A percentile compares a stretch with the other conserved stretches of the same genome.
These are phyloP conservation scores for Sclerotinia subarctica DNA, from an alignment of 2,329 filamentous ascomycete genomes.

Conservation along the genomic window DNA sequence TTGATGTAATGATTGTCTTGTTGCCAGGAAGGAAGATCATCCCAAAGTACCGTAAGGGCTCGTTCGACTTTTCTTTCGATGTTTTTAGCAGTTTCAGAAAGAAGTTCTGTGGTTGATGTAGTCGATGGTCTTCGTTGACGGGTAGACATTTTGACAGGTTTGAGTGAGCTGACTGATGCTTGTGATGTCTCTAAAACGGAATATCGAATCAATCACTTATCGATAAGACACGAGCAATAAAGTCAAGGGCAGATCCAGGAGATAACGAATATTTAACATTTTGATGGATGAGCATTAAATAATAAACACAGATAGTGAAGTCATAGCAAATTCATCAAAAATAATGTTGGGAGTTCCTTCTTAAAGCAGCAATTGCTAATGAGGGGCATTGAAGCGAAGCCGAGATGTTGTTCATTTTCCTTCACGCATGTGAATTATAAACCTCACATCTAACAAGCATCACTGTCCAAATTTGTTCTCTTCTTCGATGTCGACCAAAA, in stretches of 20 bases:
- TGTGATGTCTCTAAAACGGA: neutral
- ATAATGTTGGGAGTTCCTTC: constrained; percentile 15
- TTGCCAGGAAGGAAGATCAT: constrained; percentile 52
- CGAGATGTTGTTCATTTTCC: neutral
- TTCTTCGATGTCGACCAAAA: constrained; percentile 34
- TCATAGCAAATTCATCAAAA: constrained; percentile 10
- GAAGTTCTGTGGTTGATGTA: constrained; percentile 29
- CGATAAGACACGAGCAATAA: neutral
- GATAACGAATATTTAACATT: neutral
- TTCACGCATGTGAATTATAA: neutral
- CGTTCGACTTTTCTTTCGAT: constrained; percentile 40
- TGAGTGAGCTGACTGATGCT: neutral
- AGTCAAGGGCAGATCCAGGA: neutral
- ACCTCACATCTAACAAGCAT: constrained; percentile 1
- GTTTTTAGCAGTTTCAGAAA: constrained; percentile 29
- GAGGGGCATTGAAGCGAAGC: constrained; percentile 13
- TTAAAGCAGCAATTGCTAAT: constrained; percentile 13
- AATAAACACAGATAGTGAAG: neutral
- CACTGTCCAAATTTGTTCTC: constrained; percentile 2
- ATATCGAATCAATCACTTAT: neutral
- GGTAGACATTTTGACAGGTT: constrained; percentile 28
- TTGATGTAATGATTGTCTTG: constrained; percentile 68
- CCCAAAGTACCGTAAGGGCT: constrained; percentile 47
- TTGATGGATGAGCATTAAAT: neutral
- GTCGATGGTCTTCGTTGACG: constrained; percentile 31